These are phyloP conservation scores for Sclerotinia trifoliorum DNA, from an alignment of 2,329 filamentous ascomycete species.

Conservation along the genomic window DNA sequence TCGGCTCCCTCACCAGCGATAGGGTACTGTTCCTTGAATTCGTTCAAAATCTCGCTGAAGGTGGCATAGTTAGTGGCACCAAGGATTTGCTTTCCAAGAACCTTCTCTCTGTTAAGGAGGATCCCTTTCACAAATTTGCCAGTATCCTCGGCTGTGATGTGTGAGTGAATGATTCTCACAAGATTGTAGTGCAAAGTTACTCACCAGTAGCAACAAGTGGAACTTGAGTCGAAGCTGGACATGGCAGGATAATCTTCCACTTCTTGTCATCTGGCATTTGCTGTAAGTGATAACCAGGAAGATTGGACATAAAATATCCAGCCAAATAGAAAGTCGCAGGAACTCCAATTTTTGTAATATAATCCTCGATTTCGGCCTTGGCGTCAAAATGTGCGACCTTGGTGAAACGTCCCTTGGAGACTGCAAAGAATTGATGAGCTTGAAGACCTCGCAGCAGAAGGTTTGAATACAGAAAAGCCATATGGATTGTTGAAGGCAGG, in stretches of 20 bases:
- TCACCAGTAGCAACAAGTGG: slow-evolving; percentile 39
- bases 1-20: slow-evolving; percentile 44
- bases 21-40: slow-evolving; percentile 44
- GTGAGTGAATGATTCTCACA: background rate
- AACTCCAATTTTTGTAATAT: slow-evolving; percentile 42
- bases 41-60: slow-evolving; percentile 42
- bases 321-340: slow-evolving; percentile 50
- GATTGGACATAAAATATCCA: slow-evolving; percentile 54
- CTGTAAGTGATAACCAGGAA: slow-evolving; percentile 36
- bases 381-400: slow-evolving; percentile 44
- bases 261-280: slow-evolving; percentile 36
- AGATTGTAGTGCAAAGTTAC: background rate
- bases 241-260: slow-evolving; percentile 37
- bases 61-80: slow-evolving; percentile 47
- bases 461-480: background rate
- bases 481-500: background rate
- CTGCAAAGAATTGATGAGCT: slow-evolving; percentile 30
- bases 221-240: slow-evolving; percentile 37
- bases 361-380: slow-evolving; percentile 43
- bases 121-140: slow-evolving; percentile 41
- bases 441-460: background rate
- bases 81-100: slow-evolving; percentile 46
- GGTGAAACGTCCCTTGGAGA: slow-evolving; percentile 44
- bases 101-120: slow-evolving; percentile 39
- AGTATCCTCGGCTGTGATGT: slow-evolving; percentile 35